Base-by-base conservation (phyloP, 2,329 filamentous ascomycete species). In the Verticillium longisporum region DNA sequence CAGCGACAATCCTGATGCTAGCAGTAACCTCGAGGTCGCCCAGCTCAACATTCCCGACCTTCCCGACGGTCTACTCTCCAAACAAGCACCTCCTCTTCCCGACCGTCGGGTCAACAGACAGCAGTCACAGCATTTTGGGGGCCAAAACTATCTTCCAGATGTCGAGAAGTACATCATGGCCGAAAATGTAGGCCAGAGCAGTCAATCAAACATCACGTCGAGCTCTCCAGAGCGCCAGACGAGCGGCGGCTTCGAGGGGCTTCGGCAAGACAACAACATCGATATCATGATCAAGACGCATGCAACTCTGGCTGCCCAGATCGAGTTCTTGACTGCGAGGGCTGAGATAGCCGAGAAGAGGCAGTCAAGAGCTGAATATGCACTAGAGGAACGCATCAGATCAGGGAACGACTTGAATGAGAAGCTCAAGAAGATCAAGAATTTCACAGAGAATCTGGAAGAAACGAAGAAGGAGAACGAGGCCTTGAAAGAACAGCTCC, bases 401-500 rank as follows among this genome's bases (percentile, higher is more conserved):
- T 7, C 45, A 10, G 6, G 18, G 55, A 64, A 66, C 13, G 63
- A 63, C 54, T 66, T 68, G 60, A 66, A 62, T 11, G 65, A 68
- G 9, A 65, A 65, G 26, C 66, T 67, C 21, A 65, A 64, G n/a
- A 66, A 72, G 13, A 66, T 66, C 13, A 68, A 69, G 50, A 59
- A 62, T 1, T 59, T 68, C n/a, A 64, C 62, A 3, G 63, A 57
- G 32, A 65, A 66, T 15, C 56, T 69, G n/a, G 59, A 66, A 45
- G 63, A 63, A 33, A 61, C 73, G 7, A 62, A 64, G 26, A 61
- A 65, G 2, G 70, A 76, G 63, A 74, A 72, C 41, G 60, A 58
- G 5, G 59, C 61, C 0, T 60, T 76, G 7, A 68, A 68, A 58
- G 68, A 71, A 31, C 70, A 71, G 36, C 66, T 76, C 7, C 69